Conservation (phyloP, 2,329 filamentous ascomycete genomes). For the Beauveria australis region DNA sequence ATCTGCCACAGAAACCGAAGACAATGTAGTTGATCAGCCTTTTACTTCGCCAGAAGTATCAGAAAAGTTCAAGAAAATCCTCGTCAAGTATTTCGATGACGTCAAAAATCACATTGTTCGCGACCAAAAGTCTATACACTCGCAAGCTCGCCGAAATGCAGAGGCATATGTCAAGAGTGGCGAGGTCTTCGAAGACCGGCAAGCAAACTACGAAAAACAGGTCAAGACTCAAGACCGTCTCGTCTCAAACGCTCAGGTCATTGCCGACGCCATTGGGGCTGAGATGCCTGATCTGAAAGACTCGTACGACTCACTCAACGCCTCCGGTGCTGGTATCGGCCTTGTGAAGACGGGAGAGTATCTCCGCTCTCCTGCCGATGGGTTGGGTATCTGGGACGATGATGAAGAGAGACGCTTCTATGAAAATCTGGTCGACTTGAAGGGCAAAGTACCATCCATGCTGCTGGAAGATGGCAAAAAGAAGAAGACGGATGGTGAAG, state of each 20-base stretch:
- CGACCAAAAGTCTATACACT: conserved; percentile 84
- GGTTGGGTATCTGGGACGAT: conserved; percentile 95
- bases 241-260: conserved; percentile 77
- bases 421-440: conserved; percentile 90
- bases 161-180: conserved; percentile 98
- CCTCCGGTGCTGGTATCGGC: conserved; percentile 72
- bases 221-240: conserved; percentile 88
- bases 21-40: conserved; percentile 50
- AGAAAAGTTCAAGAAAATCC: conserved; percentile 75
- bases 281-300: conserved; percentile 94
- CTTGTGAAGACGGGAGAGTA: conserved; percentile 93
- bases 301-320: conserved; percentile 59
- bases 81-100: conserved; percentile 85
- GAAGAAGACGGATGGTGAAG: conserved; percentile 76
- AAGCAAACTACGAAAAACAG: conserved; percentile 91
- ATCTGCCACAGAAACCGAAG: conserved; percentile 34
- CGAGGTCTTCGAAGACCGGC: conserved; percentile 95
- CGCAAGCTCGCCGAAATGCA: conserved; percentile 87
- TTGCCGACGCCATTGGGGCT: conserved; percentile 78
- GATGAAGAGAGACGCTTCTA: conserved; percentile 97
- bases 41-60: conserved; percentile 70
- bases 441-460: conserved; percentile 90
- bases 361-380: conserved; percentile 79
- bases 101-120: conserved; percentile 80
- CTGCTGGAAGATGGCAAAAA: conserved; percentile 91